Percentiles rank a stretch among this genome's conserved stretches.
phyloP scores from a whole-genome alignment of 495 filamentous ascomycete species.

The Daldinia grandis region DNA sequence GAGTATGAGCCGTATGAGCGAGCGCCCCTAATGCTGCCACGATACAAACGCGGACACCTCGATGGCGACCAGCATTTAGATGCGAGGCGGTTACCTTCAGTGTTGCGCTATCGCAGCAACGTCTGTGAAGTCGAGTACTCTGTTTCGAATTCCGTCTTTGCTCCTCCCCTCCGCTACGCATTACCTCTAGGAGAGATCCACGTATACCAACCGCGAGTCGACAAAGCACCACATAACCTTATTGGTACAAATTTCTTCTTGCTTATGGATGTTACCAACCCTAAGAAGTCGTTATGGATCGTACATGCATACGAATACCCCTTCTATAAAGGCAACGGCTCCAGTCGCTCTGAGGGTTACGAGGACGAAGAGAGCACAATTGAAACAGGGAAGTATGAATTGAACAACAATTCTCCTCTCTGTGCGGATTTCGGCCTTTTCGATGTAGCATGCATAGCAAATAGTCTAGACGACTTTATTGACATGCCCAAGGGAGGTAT shows the following conservation, averaged over 20 bases:
- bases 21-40: not conserved
- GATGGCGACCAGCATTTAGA: not conserved
- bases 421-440: not conserved
- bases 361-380: not conserved
- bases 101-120: not conserved
- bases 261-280: slow-evolving; percentile 8
- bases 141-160: not conserved
- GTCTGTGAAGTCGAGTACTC: not conserved
- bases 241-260: slow-evolving; percentile 4
- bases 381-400: not conserved
- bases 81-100: not conserved
- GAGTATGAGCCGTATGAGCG: not conserved
- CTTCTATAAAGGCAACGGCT: not conserved
- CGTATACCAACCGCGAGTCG: not conserved
- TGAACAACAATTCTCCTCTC: not conserved
- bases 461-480: not conserved
- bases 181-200: slow-evolving; percentile 6
- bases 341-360: not conserved
- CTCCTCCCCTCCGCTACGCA: not conserved
- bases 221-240: not conserved
- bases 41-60: not conserved
- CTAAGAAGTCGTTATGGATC: slow-evolving; percentile 14
- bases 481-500: not conserved
- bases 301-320: slow-evolving; percentile 2
- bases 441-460: slow-evolving; percentile 15